These are phyloP conservation scores for Biscogniauxia sp. DNA, from an alignment of 2,329 filamentous ascomycete genomes.

Conservation along the genomic window DNA sequence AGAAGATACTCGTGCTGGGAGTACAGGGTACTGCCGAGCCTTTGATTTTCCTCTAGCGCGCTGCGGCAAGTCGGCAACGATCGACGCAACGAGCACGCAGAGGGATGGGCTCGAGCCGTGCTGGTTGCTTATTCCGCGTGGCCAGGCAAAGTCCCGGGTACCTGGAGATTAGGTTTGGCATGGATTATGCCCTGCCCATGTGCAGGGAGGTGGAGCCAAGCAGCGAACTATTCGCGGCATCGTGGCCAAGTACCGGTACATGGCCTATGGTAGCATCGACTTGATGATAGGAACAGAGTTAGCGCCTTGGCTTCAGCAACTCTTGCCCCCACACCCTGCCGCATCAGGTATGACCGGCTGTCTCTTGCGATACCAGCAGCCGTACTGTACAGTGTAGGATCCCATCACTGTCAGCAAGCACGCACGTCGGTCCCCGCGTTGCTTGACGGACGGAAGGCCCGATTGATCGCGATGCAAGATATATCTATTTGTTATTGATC, in stretches of 20 bases:
- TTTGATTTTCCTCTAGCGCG: slow-evolving; percentile 12
- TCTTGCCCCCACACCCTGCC: neutral
- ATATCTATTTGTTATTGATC: neutral
- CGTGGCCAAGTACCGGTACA: slow-evolving; percentile 25
- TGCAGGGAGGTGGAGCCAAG: slow-evolving; percentile 24
- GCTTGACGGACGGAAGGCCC: neutral
- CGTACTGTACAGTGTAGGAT: neutral
- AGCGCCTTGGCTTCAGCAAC: neutral
- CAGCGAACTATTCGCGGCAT: slow-evolving; percentile 22
- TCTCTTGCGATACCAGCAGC: neutral
- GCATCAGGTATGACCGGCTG: neutral
- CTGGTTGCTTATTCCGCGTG: slow-evolving; percentile 25
- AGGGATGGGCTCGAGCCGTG: slow-evolving; percentile 14
- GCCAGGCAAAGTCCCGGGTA: slow-evolving; percentile 22
- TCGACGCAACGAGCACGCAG: neutral
- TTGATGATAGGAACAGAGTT: slow-evolving; percentile 12
- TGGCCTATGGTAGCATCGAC: slow-evolving; percentile 12
- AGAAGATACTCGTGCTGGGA: slow-evolving; percentile 5
- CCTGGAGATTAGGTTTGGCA: slow-evolving; percentile 18
- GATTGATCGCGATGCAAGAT: too few relatives aligned
- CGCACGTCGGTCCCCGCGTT: neutral
- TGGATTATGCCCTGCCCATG: slow-evolving; percentile 22
- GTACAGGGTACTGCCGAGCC: slow-evolving; percentile 15
- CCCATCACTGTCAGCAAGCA: neutral
- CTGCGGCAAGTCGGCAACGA: slow-evolving; percentile 2